These are phyloP conservation scores for Cercospora beticola DNA, from an alignment of 2,329 filamentous ascomycete genomes.

Conservation along the genomic window DNA sequence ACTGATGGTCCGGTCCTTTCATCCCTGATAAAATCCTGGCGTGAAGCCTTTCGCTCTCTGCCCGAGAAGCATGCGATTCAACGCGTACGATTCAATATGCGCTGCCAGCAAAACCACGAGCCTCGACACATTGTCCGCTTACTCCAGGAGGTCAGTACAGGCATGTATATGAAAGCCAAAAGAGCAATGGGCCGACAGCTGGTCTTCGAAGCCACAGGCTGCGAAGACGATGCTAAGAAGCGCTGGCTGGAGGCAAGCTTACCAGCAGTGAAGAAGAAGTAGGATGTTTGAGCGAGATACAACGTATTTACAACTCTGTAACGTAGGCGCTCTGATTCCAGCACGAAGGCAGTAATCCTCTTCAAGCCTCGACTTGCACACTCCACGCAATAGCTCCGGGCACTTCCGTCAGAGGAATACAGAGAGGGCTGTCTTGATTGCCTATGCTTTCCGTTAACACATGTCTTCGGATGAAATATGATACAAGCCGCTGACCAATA, in stretches of 20 bases:
- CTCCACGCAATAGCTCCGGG: too few relatives aligned
- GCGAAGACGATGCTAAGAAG: neutral
- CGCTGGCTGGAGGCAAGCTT: neutral
- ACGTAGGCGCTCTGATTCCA: too few relatives aligned
- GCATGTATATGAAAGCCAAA: neutral
- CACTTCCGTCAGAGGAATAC: too few relatives aligned
- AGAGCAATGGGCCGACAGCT: neutral
- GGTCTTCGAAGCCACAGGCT: neutral
- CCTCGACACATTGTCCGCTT: neutral
- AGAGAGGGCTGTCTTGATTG: too few relatives aligned
- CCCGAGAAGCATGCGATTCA: neutral
- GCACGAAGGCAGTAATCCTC: too few relatives aligned
- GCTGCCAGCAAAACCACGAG: neutral
- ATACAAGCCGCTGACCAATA: too few relatives aligned
- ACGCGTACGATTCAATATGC: neutral
- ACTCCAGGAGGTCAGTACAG: neutral
- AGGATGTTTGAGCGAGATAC: too few relatives aligned
- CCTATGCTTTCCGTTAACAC: too few relatives aligned
- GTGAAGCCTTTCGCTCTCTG: neutral
- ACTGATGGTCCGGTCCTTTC: neutral
- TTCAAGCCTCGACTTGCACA: too few relatives aligned
- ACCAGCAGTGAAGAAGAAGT: too few relatives aligned
- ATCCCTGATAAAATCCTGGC: neutral
- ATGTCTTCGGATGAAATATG: too few relatives aligned
- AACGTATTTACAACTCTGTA: too few relatives aligned